phyloP scores from a whole-genome alignment of 345 rosid genomes.

The Pistacia vera region DNA sequence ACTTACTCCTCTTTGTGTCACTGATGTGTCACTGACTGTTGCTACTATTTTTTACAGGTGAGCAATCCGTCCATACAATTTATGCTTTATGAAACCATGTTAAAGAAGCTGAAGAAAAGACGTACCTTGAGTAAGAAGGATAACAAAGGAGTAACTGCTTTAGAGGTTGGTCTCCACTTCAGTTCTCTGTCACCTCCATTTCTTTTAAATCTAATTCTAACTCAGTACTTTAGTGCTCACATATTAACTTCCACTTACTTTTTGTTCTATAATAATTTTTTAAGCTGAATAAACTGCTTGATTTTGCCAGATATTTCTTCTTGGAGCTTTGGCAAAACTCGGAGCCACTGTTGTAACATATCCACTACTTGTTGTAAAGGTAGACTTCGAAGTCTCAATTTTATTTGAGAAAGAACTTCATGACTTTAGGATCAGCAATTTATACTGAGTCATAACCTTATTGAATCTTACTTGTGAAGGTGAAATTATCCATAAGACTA shows the following conservation, averaged over 20 bases:
- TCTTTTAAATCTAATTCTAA: constrained; percentile 1
- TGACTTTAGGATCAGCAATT: no score
- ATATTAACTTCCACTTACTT: background rate
- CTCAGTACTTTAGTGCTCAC: background rate
- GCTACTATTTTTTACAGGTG: constrained; percentile 51
- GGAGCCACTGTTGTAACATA: constrained; percentile 95
- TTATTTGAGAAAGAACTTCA: constrained; percentile 3
- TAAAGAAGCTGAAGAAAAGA: constrained; percentile 75
- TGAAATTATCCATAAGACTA: background rate
- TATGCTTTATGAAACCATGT: constrained; percentile 94
- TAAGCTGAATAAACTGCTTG: constrained; percentile 19
- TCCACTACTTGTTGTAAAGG: constrained; percentile 97
- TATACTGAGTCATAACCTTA: no score
- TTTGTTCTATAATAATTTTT: background rate
- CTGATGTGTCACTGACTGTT: constrained; percentile 32
- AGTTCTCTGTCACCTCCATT: constrained; percentile 7
- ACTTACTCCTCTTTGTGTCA: constrained; percentile 30
- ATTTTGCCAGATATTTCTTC: constrained; percentile 72
- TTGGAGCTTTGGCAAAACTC: constrained; percentile 97
- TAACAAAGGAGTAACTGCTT: constrained; percentile 60
- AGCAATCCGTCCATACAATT: constrained; percentile 98
- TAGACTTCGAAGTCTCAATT: constrained; percentile 16
- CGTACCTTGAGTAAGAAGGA: constrained; percentile 49
- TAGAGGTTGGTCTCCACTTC: constrained; percentile 60
- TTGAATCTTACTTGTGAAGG: no score